Conservation (phyloP, 257 asterid genomes). For the Thymus quinquecostatus region DNA sequence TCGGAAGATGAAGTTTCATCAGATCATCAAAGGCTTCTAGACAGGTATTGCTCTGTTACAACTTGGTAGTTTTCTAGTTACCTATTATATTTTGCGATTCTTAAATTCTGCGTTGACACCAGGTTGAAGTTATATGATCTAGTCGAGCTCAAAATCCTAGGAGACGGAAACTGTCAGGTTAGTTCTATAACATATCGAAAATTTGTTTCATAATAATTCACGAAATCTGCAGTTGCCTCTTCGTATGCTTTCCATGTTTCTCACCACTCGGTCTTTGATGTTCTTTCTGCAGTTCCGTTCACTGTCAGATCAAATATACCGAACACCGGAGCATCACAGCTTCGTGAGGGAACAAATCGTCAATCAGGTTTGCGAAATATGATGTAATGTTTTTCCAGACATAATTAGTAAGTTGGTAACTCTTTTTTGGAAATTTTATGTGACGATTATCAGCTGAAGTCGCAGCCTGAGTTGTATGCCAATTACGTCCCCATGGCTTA, state of each 20-base stretch:
- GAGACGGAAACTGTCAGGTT: constrained; percentile 98
- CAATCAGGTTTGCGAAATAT: constrained; percentile 56
- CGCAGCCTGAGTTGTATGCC: constrained; percentile 60
- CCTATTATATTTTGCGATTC: not conserved
- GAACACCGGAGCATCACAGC: constrained; percentile 76
- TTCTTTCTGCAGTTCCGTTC: constrained; percentile 66
- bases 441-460: constrained; percentile 63
- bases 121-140: constrained; percentile 81
- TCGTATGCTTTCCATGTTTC: not conserved
- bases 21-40: constrained; percentile 80
- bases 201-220: not conserved
- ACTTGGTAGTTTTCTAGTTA: not conserved
- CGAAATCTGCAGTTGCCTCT: constrained; percentile 8
- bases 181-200: constrained; percentile 30
- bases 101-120: constrained; percentile 26
- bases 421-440: not conserved
- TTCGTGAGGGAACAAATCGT: constrained; percentile 76
- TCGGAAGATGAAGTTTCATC: constrained; percentile 83
- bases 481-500: constrained; percentile 83
- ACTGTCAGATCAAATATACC: constrained; percentile 93
- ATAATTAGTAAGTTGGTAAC: not conserved
- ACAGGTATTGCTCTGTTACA: constrained; percentile 53
- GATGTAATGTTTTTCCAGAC: not conserved
- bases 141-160: constrained; percentile 74
- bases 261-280: not conserved